A percentile compares a stretch with the other conserved stretches of the same genome.
Evolutionary conservation across 2,329 filamentous ascomycete species (phyloP).

Genomic region (Tolypocladium amazonense): DNA sequence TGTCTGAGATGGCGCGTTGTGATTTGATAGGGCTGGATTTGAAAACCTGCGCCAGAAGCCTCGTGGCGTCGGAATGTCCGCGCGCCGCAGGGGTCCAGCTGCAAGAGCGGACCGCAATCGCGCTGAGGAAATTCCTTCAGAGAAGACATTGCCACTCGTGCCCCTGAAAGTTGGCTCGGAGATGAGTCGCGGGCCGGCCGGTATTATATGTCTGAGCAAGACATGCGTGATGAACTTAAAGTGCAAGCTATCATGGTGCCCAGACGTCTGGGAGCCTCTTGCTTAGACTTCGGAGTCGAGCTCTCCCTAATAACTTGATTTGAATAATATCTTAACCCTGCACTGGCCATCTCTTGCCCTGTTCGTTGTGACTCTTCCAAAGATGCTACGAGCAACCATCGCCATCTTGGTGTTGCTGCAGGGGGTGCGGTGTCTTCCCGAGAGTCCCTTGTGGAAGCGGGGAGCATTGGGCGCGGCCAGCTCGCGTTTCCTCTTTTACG

Average conservation of each 20-base stretch:
- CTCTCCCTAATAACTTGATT: neutral
- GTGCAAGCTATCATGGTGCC: too few relatives aligned
- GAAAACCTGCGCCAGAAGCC: neutral
- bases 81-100: neutral
- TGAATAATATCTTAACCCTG: neutral
- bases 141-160: neutral
- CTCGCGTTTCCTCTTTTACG: slow-evolving; percentile 14
- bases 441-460: neutral
- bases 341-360: neutral
- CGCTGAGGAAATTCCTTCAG: neutral
- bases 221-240: neutral
- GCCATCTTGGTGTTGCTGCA: neutral
- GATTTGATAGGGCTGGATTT: neutral
- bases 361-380: neutral
- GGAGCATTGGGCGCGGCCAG: neutral
- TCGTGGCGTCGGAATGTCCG: neutral
- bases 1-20: neutral
- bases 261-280: neutral
- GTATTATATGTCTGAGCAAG: neutral
- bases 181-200: neutral
- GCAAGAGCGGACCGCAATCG: neutral
- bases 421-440: neutral
- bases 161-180: neutral
- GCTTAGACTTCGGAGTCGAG: neutral
- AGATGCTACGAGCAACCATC: neutral